Evolutionary conservation across 1,284 basidiomycete genomes (phyloP), one percentile per base, ranked within the genome.

Genomic region (Pseudomicrostroma phylloplanum): DNA sequence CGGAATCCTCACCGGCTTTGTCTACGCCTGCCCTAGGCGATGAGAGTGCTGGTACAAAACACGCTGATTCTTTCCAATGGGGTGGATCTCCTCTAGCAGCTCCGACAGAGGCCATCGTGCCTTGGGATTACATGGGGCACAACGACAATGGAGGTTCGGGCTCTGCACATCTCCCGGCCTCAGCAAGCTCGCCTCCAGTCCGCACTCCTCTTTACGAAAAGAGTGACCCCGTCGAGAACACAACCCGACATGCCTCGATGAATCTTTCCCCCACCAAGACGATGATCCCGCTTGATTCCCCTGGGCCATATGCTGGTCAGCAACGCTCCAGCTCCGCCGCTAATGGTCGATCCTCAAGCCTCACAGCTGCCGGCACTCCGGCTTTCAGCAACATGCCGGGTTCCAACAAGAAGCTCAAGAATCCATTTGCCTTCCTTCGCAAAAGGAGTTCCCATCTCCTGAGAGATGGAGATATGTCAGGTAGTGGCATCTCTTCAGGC

Each of bases 341-440:
- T 36, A 36, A 3, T 36, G 30, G 30, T 36, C 30, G 30, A 36
- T 36, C 30, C 30, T 36, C 30, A 9, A 36, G 30, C 30, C 46
- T 23, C 4, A 48, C 46, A n/a, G 23, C 46, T 12, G n/a, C 46
- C 12, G 46, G 46, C 46, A 48, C 46, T 9, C 30, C 30, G 9
- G 3, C 30, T 3, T 36, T 36, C 30, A 36, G 30, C 30, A 36
- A 36, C 9, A 9, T 9, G 30, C 30, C 30, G 30, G 30, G 30
- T 4, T 36, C 30, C 30, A 36, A 36, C 17, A 54, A 54, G 21
- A 54, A 54, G 51, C 15, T 15, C 21, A 21, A 26, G 13, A 54
- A 54, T 13, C 51, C 51, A 26, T 54, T 54, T 13, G 21, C 21
- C n/a, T 54, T 54, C 26, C 51, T 54, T 19, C 51, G 51, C 26